These are phyloP conservation scores for Trichoderma koningii DNA, from an alignment of 2,329 filamentous ascomycete genomes.

Conservation along the genomic window DNA sequence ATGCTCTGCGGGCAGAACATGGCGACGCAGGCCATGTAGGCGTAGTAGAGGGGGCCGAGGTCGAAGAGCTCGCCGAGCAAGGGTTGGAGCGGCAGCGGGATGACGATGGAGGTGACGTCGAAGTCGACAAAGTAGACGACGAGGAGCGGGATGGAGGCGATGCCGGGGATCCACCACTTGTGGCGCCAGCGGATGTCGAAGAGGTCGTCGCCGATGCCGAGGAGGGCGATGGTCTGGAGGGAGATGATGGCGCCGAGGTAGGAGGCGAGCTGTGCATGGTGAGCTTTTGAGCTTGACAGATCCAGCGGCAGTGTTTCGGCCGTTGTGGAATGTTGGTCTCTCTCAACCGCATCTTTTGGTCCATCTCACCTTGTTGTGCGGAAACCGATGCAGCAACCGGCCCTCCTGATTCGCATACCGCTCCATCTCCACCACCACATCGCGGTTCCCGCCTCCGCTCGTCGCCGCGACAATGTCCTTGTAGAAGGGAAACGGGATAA, in stretches of 20 bases:
- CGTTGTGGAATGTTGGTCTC: neutral
- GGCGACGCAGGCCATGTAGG: conserved; percentile 93
- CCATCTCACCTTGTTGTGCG: conserved; percentile 77
- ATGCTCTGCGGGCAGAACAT: conserved; percentile 99
- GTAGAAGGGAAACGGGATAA: conserved; percentile 97
- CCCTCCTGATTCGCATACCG: conserved; percentile 78
- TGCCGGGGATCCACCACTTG: conserved; percentile 96
- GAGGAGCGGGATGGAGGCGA: conserved; percentile 89
- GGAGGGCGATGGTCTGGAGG: conserved; percentile 83
- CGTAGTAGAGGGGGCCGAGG: conserved; percentile 82
- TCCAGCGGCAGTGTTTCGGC: neutral
- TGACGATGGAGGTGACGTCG: conserved; percentile 91
- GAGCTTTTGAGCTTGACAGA: no score
- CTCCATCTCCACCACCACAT: conserved; percentile 70
- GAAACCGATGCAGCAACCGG: conserved; percentile 85
- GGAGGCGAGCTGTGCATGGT: conserved; percentile 70
- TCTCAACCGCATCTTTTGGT: neutral
- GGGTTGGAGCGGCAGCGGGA: conserved; percentile 80
- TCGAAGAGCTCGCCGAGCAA: conserved; percentile 86
- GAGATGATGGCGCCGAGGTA: conserved; percentile 94
- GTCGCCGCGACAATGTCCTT: conserved; percentile 96
- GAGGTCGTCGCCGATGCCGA: conserved; percentile 92
- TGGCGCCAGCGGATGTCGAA: conserved; percentile 99
- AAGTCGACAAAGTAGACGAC: conserved; percentile 99
- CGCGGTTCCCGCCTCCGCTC: conserved; percentile 87